A percentile compares a stretch with the other conserved stretches of the same genome.
Evolutionary conservation across 257 asterid species (phyloP).

Genomic region (Solanum chmielewskii): DNA sequence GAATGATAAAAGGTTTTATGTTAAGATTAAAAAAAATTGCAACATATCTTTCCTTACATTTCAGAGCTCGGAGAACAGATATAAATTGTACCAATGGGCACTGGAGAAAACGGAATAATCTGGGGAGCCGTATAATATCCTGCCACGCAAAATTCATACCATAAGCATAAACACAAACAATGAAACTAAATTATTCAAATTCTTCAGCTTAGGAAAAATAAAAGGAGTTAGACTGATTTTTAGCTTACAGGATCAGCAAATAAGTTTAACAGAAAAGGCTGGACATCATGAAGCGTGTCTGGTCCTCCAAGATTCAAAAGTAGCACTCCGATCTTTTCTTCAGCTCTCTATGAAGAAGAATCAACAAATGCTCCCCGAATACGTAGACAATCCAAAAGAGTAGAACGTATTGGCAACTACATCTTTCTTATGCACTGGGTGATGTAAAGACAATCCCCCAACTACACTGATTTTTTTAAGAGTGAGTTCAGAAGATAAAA

Average conservation of each 20-base stretch:
- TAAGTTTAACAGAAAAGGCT: conserved; percentile 79
- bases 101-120: conserved; percentile 78
- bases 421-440: conserved; percentile 11
- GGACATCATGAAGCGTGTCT: conserved; percentile 83
- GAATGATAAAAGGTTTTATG: too few species aligned
- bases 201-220: not conserved
- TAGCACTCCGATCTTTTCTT: conserved; percentile 77
- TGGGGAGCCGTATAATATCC: conserved; percentile 97
- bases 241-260: conserved; percentile 88
- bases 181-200: not conserved
- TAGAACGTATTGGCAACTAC: conserved; percentile 28
- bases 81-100: conserved; percentile 86
- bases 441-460: conserved; percentile 27
- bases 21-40: too few species aligned
- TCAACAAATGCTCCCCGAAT: conserved; percentile 20
- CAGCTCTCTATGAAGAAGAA: conserved; percentile 26
- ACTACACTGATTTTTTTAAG: conserved; percentile 1
- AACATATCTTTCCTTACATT: conserved; percentile 86
- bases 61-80: conserved; percentile 75
- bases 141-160: conserved; percentile 7
- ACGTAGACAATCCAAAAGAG: conserved; percentile 36
- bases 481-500: conserved; percentile 7
- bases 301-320: conserved; percentile 97
- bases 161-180: not conserved
- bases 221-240: not conserved